Evolutionary conservation across 2,329 filamentous ascomycete genomes (phyloP).

Genomic region (Fonsecaea pedrosoi): DNA sequence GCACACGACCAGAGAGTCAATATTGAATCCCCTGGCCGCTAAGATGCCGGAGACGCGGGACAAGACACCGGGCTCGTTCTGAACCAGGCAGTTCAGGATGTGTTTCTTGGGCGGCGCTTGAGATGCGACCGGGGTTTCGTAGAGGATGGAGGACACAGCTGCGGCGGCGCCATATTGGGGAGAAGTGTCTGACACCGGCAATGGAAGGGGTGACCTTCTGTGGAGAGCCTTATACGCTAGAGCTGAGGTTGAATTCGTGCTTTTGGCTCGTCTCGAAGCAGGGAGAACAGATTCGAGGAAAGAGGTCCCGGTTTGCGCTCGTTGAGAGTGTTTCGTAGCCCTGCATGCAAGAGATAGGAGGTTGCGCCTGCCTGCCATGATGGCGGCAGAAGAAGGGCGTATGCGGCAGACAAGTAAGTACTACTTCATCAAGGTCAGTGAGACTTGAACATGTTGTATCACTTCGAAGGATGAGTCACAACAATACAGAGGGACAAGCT

Average conservation of each 20-base stretch:
- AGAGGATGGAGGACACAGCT: conserved; percentile 96
- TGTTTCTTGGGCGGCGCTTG: conserved; percentile 87
- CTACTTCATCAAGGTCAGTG: conserved; percentile 10
- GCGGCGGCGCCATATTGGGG: conserved; percentile 87
- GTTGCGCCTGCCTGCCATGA: conserved; percentile 52
- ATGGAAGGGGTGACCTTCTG: conserved; percentile 82
- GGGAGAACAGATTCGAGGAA: conserved; percentile 32
- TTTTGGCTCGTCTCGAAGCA: conserved; percentile 31
- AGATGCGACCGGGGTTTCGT: conserved; percentile 91
- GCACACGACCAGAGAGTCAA: conserved; percentile 96
- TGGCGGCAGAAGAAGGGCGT: conserved; percentile 31
- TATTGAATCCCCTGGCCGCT: conserved; percentile 97
- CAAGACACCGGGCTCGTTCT: conserved; percentile 97
- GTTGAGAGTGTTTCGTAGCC: conserved; percentile 33
- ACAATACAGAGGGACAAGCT: background rate
- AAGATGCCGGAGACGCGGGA: conserved; percentile 96
- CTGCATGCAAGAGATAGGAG: conserved; percentile 46
- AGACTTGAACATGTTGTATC: background rate
- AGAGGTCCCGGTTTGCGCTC: conserved; percentile 25
- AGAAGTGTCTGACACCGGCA: conserved; percentile 76
- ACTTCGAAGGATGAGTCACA: background rate
- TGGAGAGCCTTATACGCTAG: conserved; percentile 97
- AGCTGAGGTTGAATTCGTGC: conserved; percentile 79
- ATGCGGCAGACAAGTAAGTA: background rate
- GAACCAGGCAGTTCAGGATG: conserved; percentile 96